These are phyloP conservation scores for Nemania abortiva DNA, from an alignment of 2,329 filamentous ascomycete genomes.

Conservation along the genomic window DNA sequence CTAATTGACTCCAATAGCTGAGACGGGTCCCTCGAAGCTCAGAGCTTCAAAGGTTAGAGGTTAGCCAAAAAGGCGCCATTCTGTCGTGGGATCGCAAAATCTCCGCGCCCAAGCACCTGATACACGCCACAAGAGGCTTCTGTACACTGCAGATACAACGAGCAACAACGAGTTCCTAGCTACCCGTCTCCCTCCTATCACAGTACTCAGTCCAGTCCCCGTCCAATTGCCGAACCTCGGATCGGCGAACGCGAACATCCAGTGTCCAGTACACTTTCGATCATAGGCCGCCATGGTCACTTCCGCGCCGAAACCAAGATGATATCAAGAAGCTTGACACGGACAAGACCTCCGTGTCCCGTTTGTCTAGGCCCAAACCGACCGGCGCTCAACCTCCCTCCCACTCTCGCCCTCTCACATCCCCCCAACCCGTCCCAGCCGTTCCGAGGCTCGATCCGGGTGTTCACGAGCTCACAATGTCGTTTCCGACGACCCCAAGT, in stretches of 20 bases:
- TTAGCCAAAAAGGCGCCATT: slow-evolving; percentile 33
- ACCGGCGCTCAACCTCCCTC: slow-evolving; percentile 28
- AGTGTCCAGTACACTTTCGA: not conserved
- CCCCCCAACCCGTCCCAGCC: slow-evolving; percentile 3
- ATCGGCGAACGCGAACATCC: not conserved
- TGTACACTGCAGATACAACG: not conserved
- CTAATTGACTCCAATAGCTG: slow-evolving; percentile 1
- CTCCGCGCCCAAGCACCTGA: not conserved
- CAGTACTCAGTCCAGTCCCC: not conserved
- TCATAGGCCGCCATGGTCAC: slow-evolving; percentile 40
- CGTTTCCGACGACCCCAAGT: slow-evolving; percentile 38
- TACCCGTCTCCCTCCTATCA: too few relatives aligned
- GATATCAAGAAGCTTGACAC: slow-evolving; percentile 45
- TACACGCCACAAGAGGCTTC: not conserved
- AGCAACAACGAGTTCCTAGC: not conserved
- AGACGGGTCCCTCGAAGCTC: slow-evolving; percentile 13
- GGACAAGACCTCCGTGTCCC: slow-evolving; percentile 42
- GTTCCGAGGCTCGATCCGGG: slow-evolving; percentile 26
- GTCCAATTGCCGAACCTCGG: slow-evolving; percentile 7
- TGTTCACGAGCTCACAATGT: slow-evolving; percentile 45
- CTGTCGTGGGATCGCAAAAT: slow-evolving; percentile 33
- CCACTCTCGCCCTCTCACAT: slow-evolving; percentile 11
- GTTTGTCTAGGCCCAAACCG: slow-evolving; percentile 40
- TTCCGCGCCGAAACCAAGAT: slow-evolving; percentile 38
- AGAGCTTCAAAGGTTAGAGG: slow-evolving; percentile 16